Evolutionary conservation across 345 rosid species (phyloP).

Genomic region (Eucalyptus sp.): DNA sequence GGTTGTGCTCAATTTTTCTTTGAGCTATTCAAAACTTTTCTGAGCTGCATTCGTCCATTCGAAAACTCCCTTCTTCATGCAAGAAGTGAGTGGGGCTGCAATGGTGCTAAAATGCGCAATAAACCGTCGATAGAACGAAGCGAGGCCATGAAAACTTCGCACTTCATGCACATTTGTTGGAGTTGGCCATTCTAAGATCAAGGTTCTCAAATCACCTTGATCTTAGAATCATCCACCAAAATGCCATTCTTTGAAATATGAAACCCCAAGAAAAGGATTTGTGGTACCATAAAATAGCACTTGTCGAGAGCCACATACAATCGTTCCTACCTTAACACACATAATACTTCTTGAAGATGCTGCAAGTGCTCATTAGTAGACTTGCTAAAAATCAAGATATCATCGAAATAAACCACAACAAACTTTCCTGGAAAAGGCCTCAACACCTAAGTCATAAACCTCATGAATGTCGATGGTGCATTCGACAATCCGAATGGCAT

Average conservation of each 20-base stretch:
- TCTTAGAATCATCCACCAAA: neutral
- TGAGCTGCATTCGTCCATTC: neutral
- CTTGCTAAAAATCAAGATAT: neutral
- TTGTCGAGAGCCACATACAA: neutral
- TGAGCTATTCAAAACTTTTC: neutral
- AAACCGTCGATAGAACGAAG: neutral
- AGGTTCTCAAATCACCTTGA: neutral
- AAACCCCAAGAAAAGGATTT: neutral
- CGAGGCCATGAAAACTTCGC: neutral
- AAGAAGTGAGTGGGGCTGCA: neutral
- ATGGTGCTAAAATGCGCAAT: neutral
- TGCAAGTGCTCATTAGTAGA: neutral
- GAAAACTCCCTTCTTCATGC: neutral
- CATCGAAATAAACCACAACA: neutral
- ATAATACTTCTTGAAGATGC: neutral
- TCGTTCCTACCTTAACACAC: neutral
- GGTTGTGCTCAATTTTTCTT: neutral
- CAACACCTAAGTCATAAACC: neutral
- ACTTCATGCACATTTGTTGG: neutral
- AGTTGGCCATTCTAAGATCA: neutral
- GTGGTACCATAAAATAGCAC: neutral
- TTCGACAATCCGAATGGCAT: neutral
- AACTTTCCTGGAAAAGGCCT: neutral
- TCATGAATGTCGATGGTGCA: too few species aligned
- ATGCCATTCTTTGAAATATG: neutral